phyloP scores from a whole-genome alignment of 495 filamentous ascomycete genomes.

The Penicillium coprophilum region DNA sequence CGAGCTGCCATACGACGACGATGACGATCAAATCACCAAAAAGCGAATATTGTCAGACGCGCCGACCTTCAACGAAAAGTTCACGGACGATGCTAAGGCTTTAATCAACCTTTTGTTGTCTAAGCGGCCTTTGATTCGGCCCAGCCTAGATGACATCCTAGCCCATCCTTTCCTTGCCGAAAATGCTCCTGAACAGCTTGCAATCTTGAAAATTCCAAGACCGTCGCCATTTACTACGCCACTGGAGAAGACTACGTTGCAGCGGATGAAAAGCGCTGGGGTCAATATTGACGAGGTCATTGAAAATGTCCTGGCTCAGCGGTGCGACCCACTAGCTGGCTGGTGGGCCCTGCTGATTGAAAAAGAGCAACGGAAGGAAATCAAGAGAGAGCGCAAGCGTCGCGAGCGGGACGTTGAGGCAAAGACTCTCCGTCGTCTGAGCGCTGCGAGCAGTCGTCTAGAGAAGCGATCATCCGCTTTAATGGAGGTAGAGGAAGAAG shows the following conservation, averaged over 20 bases:
- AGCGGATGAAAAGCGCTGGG: constrained; percentile 92
- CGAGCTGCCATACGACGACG: constrained; percentile 94
- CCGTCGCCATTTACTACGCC: constrained; percentile 84
- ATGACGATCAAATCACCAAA: constrained; percentile 83
- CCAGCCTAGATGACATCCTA: constrained; percentile 82
- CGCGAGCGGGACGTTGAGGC: constrained; percentile 80
- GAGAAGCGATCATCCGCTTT: constrained; percentile 74
- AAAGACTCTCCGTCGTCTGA: constrained; percentile 76
- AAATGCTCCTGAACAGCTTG: constrained; percentile 83
- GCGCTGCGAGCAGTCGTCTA: constrained; percentile 79
- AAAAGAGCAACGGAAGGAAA: constrained; percentile 90
- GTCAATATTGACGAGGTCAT: constrained; percentile 94
- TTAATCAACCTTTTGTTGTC: constrained; percentile 77
- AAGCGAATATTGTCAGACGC: constrained; percentile 79
- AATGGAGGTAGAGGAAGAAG: constrained; percentile 73
- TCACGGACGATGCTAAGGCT: constrained; percentile 72
- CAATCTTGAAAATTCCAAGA: constrained; percentile 80
- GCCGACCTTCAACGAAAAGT: constrained; percentile 76
- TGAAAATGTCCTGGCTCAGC: constrained; percentile 85
- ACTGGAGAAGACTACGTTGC: constrained; percentile 85
- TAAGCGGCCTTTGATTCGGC: constrained; percentile 83
- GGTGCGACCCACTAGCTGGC: constrained; percentile 85
- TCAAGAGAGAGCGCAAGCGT: constrained; percentile 77
- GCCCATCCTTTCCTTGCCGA: constrained; percentile 87
- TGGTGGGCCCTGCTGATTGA: constrained; percentile 97